A percentile compares a stretch with the other conserved stretches of the same genome.
Conservation (phyloP, 495 filamentous ascomycete species). For the Pseudevernia furfuracea region DNA sequence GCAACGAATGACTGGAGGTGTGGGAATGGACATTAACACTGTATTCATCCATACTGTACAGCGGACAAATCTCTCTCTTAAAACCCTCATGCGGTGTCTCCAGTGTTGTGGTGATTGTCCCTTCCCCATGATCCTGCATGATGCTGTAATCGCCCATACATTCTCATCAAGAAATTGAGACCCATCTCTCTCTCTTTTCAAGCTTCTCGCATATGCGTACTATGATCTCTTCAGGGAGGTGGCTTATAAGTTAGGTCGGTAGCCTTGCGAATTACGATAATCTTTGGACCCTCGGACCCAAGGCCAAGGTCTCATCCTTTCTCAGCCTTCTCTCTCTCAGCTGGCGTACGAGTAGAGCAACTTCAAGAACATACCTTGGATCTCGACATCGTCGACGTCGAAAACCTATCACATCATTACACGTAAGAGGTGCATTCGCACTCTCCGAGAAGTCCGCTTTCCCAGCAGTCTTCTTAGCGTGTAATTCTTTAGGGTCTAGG, state of each 20-base stretch:
- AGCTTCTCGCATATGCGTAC: neutral
- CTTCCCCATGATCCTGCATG: neutral
- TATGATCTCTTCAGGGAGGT: neutral
- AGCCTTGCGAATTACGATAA: neutral
- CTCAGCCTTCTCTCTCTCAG: neutral
- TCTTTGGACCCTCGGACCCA: neutral
- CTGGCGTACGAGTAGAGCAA: neutral
- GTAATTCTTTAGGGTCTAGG: neutral
- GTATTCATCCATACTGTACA: neutral
- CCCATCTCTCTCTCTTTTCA: neutral
- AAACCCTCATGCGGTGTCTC: neutral
- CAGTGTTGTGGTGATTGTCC: no score
- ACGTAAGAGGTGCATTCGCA: neutral
- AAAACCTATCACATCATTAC: neutral
- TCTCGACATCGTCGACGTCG: neutral
- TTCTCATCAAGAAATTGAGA: neutral
- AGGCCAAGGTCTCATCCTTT: neutral
- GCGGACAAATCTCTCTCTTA: neutral
- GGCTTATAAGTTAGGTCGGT: slow-evolving; percentile 1
- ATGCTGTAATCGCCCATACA: neutral
- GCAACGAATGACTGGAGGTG: no score
- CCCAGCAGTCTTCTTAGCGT: neutral
- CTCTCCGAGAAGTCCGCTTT: neutral
- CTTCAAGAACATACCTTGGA: neutral
- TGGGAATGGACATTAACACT: no score